Evolutionary conservation across 768 basidiomycete species (phyloP), one percentile per base, ranked within the genome.

Genomic region (Hygrophorus pudorinus): DNA sequence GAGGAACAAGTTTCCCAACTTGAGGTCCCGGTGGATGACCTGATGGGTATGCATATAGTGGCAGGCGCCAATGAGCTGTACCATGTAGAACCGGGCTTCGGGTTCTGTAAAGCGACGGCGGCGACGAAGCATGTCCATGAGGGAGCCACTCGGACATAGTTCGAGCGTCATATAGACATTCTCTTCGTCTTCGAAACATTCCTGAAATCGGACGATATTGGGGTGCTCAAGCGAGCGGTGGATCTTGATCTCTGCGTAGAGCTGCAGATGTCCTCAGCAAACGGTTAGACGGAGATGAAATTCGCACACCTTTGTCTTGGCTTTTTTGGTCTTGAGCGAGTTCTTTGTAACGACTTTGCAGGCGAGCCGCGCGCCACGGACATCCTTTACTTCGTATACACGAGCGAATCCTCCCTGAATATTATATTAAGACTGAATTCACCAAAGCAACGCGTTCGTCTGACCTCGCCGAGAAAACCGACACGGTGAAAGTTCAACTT

Each of bases 151-250:
- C 28, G 80, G 72, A 63, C 94, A 98, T 5, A 97, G 73, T 57
- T 96, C 94, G 41, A 99, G 79, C 9, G 84, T 83, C 85, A 99
- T 94, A 65, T 98, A 99, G 17, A 99, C 94, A 59, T 97, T 92
- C 43, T 88, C 81, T 9, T 79, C 74, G 55, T 96, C 94, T 61
- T 99, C 93, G 56, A 97, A 98, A 62, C 92, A 94, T 51, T 96
- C 91, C 41, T 82, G 72, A 61, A 98, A 97, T 9, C 67, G 64
- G 41, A 97, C 92, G 50, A 99, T 89, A 62, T 99, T 93, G 13
- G 91, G 87, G 54, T 98, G 94, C 18, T 77, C 64, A 38, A 99
- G 75, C 11, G 88, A 82, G 48, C 84, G 80, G 63, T 99, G 94
- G 38, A 99, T 90, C 71, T 94, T 96, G 56, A 99, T 99, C 72